phyloP scores from a whole-genome alignment of 2,329 filamentous ascomycete genomes.

The Aspergillus quadricinctus region DNA sequence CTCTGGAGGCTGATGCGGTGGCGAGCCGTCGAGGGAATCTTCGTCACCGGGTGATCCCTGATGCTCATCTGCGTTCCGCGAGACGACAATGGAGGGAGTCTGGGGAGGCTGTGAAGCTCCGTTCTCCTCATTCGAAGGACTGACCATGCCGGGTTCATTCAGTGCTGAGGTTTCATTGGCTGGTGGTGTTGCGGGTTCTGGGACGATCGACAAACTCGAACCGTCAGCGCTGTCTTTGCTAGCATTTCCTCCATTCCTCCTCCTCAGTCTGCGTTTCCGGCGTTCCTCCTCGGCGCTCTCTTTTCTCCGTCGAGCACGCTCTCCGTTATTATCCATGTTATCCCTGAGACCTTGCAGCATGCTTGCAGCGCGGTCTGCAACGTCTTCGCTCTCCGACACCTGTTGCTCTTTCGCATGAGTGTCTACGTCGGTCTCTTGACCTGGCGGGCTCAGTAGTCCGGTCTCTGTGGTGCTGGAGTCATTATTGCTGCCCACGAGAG shows the following conservation, averaged over 20 bases:
- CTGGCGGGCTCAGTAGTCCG: constrained; percentile 49
- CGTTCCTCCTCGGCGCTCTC: constrained; percentile 79
- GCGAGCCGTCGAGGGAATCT: constrained; percentile 17
- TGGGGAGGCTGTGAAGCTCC: constrained; percentile 16
- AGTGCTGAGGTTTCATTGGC: constrained; percentile 16
- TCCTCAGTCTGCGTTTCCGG: constrained; percentile 60
- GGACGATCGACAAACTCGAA: constrained; percentile 25
- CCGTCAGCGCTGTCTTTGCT: constrained; percentile 37
- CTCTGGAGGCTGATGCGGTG: constrained; percentile 21
- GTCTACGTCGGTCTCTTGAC: constrained; percentile 31
- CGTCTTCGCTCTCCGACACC: constrained; percentile 59
- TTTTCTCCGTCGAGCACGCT: constrained; percentile 58
- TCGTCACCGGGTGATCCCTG: constrained; percentile 17
- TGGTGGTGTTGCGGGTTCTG: constrained; percentile 31
- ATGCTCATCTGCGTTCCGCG: constrained; percentile 22
- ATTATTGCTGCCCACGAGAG: not conserved
- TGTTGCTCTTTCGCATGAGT: constrained; percentile 32
- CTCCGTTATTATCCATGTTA: constrained; percentile 51
- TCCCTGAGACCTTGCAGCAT: constrained; percentile 78
- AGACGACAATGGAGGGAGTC: constrained; percentile 36
- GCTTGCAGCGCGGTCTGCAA: constrained; percentile 78
- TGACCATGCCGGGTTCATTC: constrained; percentile 20
- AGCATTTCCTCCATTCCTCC: constrained; percentile 52
- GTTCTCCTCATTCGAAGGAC: constrained; percentile 20
- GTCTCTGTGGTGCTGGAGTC: constrained; percentile 15